phyloP scores from a whole-genome alignment of 305 asterid species.

The Fraxinus xanthoxyloides region DNA sequence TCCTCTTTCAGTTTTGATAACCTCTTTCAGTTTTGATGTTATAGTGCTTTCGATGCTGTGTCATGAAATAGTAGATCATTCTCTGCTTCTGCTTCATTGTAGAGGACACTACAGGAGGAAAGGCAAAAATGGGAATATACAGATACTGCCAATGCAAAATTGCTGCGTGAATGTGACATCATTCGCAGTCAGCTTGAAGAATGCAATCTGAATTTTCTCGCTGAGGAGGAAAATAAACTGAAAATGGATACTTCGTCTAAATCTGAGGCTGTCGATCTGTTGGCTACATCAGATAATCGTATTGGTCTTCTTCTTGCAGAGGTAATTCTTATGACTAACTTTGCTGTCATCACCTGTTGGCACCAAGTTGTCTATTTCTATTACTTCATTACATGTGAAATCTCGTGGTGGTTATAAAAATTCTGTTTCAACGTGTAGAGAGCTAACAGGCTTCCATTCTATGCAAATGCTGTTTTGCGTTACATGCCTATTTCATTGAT shows the following conservation, averaged over 20 bases:
- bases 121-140: slow-evolving; percentile 38
- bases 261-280: slow-evolving; percentile 43
- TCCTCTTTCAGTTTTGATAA: slow-evolving; percentile 1
- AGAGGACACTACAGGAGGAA: slow-evolving; percentile 52
- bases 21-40: slow-evolving; percentile 4
- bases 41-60: slow-evolving; percentile 6
- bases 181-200: slow-evolving; percentile 55
- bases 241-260: slow-evolving; percentile 39
- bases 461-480: not conserved
- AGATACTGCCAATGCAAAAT: slow-evolving; percentile 44
- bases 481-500: not conserved
- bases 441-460: not conserved
- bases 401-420: not conserved
- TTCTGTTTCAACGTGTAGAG: not conserved
- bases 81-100: slow-evolving; percentile 22
- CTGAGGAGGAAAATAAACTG: slow-evolving; percentile 46
- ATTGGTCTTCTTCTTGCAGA: slow-evolving; percentile 54
- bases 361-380: not conserved
- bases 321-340: slow-evolving; percentile 34
- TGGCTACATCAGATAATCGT: slow-evolving; percentile 47
- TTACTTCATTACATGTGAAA: not conserved
- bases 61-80: not conserved
- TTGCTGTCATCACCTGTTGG: not conserved
- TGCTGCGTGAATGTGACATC: slow-evolving; percentile 53
- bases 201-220: slow-evolving; percentile 43